phyloP scores from a whole-genome alignment of 139 green algal genomes.

The Monoraphidium neglectum region DNA sequence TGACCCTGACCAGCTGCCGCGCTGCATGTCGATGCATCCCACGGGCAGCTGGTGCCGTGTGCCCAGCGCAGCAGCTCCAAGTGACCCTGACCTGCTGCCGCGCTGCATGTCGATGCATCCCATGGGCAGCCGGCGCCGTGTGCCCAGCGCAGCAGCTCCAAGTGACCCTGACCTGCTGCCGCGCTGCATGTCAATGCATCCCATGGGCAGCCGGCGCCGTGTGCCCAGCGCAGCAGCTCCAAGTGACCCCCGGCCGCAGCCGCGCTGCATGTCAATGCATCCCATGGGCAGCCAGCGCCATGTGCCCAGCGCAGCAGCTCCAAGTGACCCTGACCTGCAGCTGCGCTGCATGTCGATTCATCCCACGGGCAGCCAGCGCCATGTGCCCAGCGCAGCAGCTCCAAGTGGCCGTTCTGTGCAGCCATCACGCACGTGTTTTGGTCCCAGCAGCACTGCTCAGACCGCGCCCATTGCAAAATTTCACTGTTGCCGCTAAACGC shows the following conservation, averaged over 20 bases:
- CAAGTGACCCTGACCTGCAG: neutral
- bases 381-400: neutral
- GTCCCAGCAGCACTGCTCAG: neutral
- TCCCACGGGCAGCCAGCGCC: neutral
- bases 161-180: neutral
- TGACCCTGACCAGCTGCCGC: neutral
- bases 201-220: too few species aligned
- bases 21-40: neutral
- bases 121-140: neutral
- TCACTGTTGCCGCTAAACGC: neutral
- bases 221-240: neutral
- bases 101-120: neutral
- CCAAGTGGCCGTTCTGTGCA: neutral
- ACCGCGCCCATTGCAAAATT: neutral
- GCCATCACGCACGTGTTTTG: neutral
- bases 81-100: neutral
- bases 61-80: neutral
- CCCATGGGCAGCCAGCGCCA: neutral
- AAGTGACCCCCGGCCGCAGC: neutral
- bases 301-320: neutral
- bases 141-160: neutral
- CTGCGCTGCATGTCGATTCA: neutral
- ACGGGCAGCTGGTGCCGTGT: neutral
- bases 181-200: neutral
- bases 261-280: neutral